These are phyloP conservation scores for Boletellus emodensis DNA, from an alignment of 768 basidiomycete genomes.

Conservation along the genomic window DNA sequence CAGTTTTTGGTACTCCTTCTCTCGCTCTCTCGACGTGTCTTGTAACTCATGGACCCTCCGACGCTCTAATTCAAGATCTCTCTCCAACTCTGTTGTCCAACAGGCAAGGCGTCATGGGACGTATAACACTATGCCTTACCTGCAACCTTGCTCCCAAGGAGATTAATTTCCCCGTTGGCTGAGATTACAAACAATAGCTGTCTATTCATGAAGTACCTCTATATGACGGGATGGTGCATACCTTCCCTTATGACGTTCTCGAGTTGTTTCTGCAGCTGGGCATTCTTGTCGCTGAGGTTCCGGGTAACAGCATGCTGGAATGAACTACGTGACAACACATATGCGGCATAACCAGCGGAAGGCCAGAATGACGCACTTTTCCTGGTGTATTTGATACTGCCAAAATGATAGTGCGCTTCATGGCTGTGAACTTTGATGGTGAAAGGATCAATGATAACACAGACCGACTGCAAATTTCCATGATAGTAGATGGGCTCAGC, in stretches of 20 bases:
- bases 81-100: slow-evolving; percentile 57
- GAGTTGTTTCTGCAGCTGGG: slow-evolving; percentile 78
- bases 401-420: slow-evolving; percentile 80
- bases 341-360: not conserved
- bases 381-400: slow-evolving; percentile 88
- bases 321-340: slow-evolving; percentile 32
- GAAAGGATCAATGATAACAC: slow-evolving; percentile 9
- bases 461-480: slow-evolving; percentile 80
- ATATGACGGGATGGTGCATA: slow-evolving; percentile 20
- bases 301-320: slow-evolving; percentile 83
- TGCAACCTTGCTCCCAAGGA: slow-evolving; percentile 64
- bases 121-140: slow-evolving; percentile 36
- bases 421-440: slow-evolving; percentile 2
- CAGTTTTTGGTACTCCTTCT: slow-evolving; percentile 84
- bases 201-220: not conserved
- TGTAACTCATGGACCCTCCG: slow-evolving; percentile 71
- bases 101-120: slow-evolving; percentile 1
- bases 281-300: slow-evolving; percentile 77
- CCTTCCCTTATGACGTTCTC: slow-evolving; percentile 86
- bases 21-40: slow-evolving; percentile 68
- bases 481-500: slow-evolving; percentile 64
- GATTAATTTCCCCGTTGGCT: slow-evolving; percentile 76
- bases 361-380: slow-evolving; percentile 47
- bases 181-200: not conserved
- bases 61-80: slow-evolving; percentile 76